These are phyloP conservation scores for Arthrinium phaeospermum DNA, from an alignment of 2,329 filamentous ascomycete genomes.

Conservation along the genomic window DNA sequence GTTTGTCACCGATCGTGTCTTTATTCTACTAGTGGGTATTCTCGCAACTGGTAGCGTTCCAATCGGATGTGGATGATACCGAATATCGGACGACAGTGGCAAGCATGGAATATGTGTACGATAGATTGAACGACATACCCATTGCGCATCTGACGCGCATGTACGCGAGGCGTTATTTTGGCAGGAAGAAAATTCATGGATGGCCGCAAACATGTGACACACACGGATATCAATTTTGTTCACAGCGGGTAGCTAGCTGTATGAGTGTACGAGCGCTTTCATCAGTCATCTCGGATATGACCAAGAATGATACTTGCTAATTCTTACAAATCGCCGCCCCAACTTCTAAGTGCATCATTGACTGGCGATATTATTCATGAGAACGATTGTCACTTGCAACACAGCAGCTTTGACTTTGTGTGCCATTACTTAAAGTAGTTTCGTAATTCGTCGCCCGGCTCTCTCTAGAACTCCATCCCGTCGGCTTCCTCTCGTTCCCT, in stretches of 20 bases:
- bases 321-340: neutral
- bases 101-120: constrained; percentile 9
- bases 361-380: neutral
- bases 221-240: neutral
- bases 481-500: constrained; percentile 58
- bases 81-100: neutral
- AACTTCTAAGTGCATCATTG: neutral
- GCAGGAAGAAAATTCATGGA: neutral
- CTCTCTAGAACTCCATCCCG: constrained; percentile 57
- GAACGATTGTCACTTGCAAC: neutral
- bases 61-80: neutral
- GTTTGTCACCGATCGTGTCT: neutral
- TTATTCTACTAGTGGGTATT: neutral
- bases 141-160: constrained; percentile 9
- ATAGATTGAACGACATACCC: constrained; percentile 15
- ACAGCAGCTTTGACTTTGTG: neutral
- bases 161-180: constrained; percentile 14
- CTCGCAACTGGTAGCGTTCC: neutral
- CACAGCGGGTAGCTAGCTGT: neutral
- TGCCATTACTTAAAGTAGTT: neutral
- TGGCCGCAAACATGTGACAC: too few relatives aligned
- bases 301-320: neutral
- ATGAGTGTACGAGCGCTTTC: neutral
- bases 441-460: neutral
- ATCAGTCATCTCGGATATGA: neutral